Evolutionary conservation across 345 rosid species (phyloP).

Genomic region (Hibiscus syriacus): DNA sequence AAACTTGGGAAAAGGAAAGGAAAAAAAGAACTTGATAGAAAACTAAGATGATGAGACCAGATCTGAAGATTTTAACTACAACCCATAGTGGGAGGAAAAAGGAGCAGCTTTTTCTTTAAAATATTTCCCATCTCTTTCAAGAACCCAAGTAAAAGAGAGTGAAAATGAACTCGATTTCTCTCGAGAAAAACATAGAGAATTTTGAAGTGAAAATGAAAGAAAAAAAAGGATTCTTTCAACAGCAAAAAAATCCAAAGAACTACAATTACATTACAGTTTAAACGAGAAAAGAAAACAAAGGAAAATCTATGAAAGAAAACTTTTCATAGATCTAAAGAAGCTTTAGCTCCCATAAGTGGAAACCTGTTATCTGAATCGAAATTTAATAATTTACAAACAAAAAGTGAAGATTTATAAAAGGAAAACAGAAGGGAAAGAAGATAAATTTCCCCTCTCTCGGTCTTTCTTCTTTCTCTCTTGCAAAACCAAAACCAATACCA

Average conservation of each 20-base stretch:
- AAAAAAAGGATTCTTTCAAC: background rate
- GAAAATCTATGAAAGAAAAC: slow-evolving; percentile 9
- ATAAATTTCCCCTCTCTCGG: background rate
- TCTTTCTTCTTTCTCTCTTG: background rate
- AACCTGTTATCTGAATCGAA: slow-evolving; percentile 12
- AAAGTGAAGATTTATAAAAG: slow-evolving; percentile 2
- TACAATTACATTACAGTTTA: background rate
- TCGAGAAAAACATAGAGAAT: background rate
- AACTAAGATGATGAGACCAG: slow-evolving; percentile 11
- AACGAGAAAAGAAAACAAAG: background rate
- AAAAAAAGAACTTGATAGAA: slow-evolving; percentile 8
- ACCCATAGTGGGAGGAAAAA: background rate
- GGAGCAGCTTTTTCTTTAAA: background rate
- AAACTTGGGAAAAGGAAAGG: background rate
- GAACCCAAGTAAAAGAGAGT: slow-evolving; percentile 18
- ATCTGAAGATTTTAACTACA: slow-evolving; percentile 11
- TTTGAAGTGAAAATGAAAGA: slow-evolving; percentile 9
- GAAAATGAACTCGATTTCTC: slow-evolving; percentile 15
- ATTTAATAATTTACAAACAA: slow-evolving; percentile 27
- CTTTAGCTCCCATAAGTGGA: slow-evolving; percentile 21
- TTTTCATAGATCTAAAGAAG: slow-evolving; percentile 32
- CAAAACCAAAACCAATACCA: background rate
- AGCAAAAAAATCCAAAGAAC: slow-evolving; percentile 17
- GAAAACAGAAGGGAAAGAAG: slow-evolving; percentile 8
- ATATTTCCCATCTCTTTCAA: background rate